Conservation (phyloP, 1,284 basidiomycete species). For the Crepidotus sp. region DNA sequence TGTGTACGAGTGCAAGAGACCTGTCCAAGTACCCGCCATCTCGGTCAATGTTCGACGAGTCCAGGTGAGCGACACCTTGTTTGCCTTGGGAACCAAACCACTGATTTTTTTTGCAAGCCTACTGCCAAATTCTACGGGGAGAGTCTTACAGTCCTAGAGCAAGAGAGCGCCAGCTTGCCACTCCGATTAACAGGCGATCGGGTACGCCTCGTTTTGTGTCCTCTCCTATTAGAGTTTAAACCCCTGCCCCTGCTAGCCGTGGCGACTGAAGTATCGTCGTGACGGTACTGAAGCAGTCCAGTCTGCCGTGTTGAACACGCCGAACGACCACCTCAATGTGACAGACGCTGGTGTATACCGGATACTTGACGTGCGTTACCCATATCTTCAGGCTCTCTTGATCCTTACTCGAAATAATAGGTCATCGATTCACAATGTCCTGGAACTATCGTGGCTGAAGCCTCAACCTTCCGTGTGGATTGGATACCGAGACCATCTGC, state of each 20-base stretch:
- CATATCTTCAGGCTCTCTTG: background rate
- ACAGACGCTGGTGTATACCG: conserved; percentile 69
- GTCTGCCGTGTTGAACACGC: conserved; percentile 42
- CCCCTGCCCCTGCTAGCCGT: conserved; percentile 55
- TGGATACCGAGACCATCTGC: conserved; percentile 70
- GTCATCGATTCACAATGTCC: conserved; percentile 80
- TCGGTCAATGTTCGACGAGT: conserved; percentile 84
- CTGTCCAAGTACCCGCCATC: conserved; percentile 70
- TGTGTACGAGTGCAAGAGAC: conserved; percentile 77
- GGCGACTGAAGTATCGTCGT: conserved; percentile 71
- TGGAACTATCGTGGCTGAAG: conserved; percentile 56
- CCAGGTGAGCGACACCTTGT: conserved; percentile 41
- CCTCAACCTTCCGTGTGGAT: conserved; percentile 61
- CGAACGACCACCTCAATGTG: conserved; percentile 68
- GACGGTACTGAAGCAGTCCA: conserved; percentile 38
- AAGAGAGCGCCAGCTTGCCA: conserved; percentile 64
- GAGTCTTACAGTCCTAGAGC: conserved; percentile 65
- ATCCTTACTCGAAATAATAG: conserved; percentile 27
- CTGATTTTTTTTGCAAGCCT: conserved; percentile 44
- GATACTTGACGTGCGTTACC: conserved; percentile 50
- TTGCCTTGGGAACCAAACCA: background rate
- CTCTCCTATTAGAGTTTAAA: conserved; percentile 6
- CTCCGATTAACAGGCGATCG: conserved; percentile 81
- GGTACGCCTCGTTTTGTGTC: conserved; percentile 37
- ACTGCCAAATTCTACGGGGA: conserved; percentile 80